Evolutionary conservation across 2,329 filamentous ascomycete genomes (phyloP), one percentile per base, ranked within the genome.

Genomic region (Botrytis cinerea): DNA sequence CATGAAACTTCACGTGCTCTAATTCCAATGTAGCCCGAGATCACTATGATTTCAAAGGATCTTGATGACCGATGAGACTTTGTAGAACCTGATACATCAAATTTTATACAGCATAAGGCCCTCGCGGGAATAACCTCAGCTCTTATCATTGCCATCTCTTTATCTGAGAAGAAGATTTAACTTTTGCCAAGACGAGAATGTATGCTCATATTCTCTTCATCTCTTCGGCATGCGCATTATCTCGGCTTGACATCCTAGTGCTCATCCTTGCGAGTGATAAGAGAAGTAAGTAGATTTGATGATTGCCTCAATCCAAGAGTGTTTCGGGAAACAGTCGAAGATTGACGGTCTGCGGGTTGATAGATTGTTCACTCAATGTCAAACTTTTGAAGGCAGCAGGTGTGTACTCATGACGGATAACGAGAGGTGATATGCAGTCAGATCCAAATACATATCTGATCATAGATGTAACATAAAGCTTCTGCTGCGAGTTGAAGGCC

Each of bases 161-260:
- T 1, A 54, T 28, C 22, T n/a, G 14, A 67, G 35, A 16, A 54
- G 32, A 54, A 16, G 38, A 40, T 40, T 54, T 12, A 28, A 22
- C 4, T 20, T 54, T 7, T 45, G 70, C 70, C 70, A 71, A 71
- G 70, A 71, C 60, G 45, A 71, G 22, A 71, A 71, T 54, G 12
- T 28, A n/a, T 51, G 10, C 38, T 38, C 14, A 48, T 28, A 63
- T 64, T 71, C 46, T 64, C 69, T 61, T 64, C 35, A 22, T 7
- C 25, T 40, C 45, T 67, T 59, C 18, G 22, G 2, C 25, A 10
- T 63, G 6, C 43, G n/a, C 40, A n/a, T 22, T 43, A 25, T 63
- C 45, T 35, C 22, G 6, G 25, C 59, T 64, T 32, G n/a, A 46
- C 69, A 43, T 28, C 35, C 63, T 54, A 60, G 45, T 16, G 20